Evolutionary conservation across 2,329 filamentous ascomycete species (phyloP).

Genomic region (Ophiostoma ulmi): DNA sequence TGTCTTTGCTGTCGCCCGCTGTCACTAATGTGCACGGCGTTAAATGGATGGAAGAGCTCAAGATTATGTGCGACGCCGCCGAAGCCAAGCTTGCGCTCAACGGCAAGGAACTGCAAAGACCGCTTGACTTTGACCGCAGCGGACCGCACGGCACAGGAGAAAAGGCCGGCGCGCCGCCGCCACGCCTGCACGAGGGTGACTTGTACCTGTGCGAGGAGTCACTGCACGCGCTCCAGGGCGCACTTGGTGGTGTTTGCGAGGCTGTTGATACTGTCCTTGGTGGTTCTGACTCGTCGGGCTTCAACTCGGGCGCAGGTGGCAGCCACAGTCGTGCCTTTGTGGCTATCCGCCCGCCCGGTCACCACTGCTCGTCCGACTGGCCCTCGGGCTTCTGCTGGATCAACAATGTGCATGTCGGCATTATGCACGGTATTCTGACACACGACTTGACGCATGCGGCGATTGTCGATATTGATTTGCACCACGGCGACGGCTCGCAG

Average conservation of each 20-base stretch:
- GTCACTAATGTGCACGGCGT: conserved; percentile 88
- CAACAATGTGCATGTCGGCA: conserved; percentile 96
- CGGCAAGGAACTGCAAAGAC: conserved; percentile 71
- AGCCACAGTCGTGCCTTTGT: conserved; percentile 72
- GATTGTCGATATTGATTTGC: conserved; percentile 86
- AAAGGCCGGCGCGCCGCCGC: neutral
- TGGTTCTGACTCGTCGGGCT: conserved; percentile 31
- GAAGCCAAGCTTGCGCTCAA: conserved; percentile 71
- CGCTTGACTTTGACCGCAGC: conserved; percentile 49
- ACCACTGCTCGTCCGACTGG: conserved; percentile 84
- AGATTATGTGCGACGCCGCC: conserved; percentile 75
- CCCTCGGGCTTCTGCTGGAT: conserved; percentile 98
- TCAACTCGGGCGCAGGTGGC: neutral
- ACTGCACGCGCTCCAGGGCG: conserved; percentile 79
- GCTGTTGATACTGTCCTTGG: conserved; percentile 80
- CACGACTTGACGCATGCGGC: conserved; percentile 90
- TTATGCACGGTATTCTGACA: conserved; percentile 77
- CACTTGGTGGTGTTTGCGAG: conserved; percentile 87
- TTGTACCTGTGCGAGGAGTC: conserved; percentile 87
- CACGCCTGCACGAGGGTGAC: conserved; percentile 63
- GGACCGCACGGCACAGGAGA: neutral
- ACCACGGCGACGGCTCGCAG: conserved; percentile 94
- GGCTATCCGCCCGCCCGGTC: conserved; percentile 84
- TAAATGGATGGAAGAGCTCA: conserved; percentile 91
- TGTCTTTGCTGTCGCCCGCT: conserved; percentile 66